A percentile compares a stretch with the other conserved stretches of the same genome.
phyloP scores from a whole-genome alignment of 345 rosid species.

The Excoecaria agallocha region DNA sequence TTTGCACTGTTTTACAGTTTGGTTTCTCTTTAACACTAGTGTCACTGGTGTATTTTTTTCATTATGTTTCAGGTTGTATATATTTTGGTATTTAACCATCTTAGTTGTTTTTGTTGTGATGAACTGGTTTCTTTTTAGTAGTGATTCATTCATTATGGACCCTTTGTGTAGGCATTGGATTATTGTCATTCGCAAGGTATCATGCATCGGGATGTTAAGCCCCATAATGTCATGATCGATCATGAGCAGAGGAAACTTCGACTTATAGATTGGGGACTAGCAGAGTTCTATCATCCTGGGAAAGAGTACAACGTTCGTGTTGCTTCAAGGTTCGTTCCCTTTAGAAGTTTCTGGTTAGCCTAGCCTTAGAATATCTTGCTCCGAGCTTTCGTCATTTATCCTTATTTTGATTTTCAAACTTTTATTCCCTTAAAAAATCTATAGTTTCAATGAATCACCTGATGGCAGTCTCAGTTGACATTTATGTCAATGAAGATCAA shows the following conservation, averaged over 20 bases:
- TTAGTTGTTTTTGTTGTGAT: background rate
- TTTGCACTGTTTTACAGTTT: background rate
- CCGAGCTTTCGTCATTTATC: background rate
- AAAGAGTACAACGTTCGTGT: conserved; percentile 96
- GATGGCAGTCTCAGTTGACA: background rate
- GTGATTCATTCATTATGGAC: background rate
- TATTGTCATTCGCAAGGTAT: conserved; percentile 98
- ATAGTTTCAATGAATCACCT: background rate
- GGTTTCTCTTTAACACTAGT: background rate
- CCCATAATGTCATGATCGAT: conserved; percentile 99
- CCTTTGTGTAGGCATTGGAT: conserved; percentile 75
- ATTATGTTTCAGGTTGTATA: background rate
- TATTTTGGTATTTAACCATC: background rate
- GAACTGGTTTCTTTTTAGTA: background rate
- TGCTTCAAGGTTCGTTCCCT: conserved; percentile 68
- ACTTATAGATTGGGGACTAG: conserved; percentile 97
- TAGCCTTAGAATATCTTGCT: background rate
- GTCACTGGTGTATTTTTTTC: background rate
- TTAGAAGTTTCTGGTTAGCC: background rate
- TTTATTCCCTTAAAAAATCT: background rate
- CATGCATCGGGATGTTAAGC: conserved; percentile 99
- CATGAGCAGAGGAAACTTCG: conserved; percentile 93
- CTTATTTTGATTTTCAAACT: background rate
- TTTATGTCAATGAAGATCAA: background rate
- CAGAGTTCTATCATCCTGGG: conserved; percentile 97